Evolutionary conservation across 345 rosid species (phyloP), one percentile per base, ranked within the genome.

Genomic region (Stellera chamaejasme): DNA sequence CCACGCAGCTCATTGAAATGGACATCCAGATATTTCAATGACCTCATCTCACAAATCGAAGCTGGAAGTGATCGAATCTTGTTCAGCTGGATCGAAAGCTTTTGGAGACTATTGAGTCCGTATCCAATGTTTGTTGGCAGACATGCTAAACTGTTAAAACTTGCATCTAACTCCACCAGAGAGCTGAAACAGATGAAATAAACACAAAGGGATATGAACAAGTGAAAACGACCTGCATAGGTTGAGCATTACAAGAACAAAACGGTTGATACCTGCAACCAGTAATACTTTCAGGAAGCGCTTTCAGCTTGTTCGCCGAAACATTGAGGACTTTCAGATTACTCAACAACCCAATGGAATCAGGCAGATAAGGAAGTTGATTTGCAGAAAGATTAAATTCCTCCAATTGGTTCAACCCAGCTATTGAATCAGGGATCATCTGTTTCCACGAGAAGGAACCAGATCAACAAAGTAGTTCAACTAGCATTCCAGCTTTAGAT

Each of bases 1-100:
- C 82, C 84, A 39, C 68, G 72, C 54, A 94, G 81, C 79, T 90
- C 88, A 55, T 94, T 90, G 81, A 94, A 90, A 69, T 87, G 99
- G 42, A 77, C 97, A 55, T 89, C 97, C 52, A 94, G 75, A 54
- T 81, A 75, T 62, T 52, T 74, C 58, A 94, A 65, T 55, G 79
- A 80, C 54, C 66, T 67, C 90, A 90, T 85, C 72, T 90, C 96
- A 44, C 87, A 73, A 45, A 87, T 72, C 2, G 99, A 90, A 13
- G 69, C 45, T 7, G 99, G 97, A 64, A 93, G 77, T 57, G 68
- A 60, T 41, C 75, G 74, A 44, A 94, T 68, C 60, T 90, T 94
- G 65, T 94, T 94, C 68, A 87, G 73, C 56, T 82, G 85, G 48
- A 94, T 70, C 2, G 73, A 77, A 13, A 94, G 71, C 70, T 39